Evolutionary conservation across 1,284 basidiomycete species (phyloP).

Genomic region (Afroboletus lepidellus): DNA sequence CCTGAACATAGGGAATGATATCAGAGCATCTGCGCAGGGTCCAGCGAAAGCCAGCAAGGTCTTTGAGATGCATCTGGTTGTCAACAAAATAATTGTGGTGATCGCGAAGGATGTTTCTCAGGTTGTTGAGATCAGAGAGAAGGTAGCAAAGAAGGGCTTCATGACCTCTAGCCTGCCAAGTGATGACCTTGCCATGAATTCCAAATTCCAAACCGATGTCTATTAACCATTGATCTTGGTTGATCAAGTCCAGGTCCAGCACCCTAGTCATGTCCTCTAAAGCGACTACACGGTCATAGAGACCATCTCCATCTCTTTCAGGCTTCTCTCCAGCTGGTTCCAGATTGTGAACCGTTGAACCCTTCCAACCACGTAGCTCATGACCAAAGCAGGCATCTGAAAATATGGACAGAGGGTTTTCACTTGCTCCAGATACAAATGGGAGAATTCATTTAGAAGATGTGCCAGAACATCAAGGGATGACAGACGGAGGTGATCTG

Average conservation of each 20-base stretch:
- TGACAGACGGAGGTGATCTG: not conserved
- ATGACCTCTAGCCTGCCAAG: not conserved
- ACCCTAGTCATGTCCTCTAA: not conserved
- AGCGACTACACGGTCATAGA: not conserved
- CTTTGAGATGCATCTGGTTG: constrained; percentile 12
- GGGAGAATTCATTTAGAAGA: not conserved
- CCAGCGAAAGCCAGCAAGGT: constrained; percentile 9
- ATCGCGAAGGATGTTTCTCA: not conserved
- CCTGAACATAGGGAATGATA: constrained; percentile 9
- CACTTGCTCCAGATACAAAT: not conserved
- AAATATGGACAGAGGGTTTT: not conserved
- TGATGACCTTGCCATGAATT: accelerated
- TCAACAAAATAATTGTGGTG: not conserved
- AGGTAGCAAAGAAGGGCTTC: not conserved
- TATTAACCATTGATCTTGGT: not conserved
- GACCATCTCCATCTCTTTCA: no score
- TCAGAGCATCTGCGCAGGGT: not conserved
- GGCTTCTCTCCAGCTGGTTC: no score
- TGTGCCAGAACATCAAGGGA: not conserved
- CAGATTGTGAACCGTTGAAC: not conserved
- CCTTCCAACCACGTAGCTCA: not conserved
- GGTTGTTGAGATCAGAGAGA: not conserved
- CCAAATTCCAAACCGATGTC: not conserved
- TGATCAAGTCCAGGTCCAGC: not conserved
- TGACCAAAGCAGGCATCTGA: not conserved